These are phyloP conservation scores for Flaveria brownii DNA, from an alignment of 129 eudicot species.

Conservation along the genomic window DNA sequence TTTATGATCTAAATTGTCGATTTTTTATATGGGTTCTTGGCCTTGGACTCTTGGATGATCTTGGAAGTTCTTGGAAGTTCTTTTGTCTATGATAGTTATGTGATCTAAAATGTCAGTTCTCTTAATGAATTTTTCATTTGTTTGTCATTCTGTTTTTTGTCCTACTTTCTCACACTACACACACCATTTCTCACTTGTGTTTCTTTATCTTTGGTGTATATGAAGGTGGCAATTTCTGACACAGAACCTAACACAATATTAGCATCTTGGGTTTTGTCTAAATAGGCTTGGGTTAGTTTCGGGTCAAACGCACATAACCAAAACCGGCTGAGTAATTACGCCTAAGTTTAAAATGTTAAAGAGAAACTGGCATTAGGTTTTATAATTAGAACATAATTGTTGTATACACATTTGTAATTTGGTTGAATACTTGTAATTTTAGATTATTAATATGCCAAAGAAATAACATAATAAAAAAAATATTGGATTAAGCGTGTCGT, in stretches of 20 bases:
- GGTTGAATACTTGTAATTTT: not conserved
- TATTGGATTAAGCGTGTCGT: not conserved
- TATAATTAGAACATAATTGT: not conserved
- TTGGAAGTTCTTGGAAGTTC: not conserved
- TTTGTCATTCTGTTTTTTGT: not conserved
- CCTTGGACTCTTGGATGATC: not conserved
- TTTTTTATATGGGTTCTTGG: constrained; percentile 14
- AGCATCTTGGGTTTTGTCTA: too few species aligned
- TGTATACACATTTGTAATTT: not conserved
- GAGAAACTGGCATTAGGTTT: not conserved
- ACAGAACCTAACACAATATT: not conserved
- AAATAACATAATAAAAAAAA: not conserved
- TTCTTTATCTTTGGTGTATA: constrained; percentile 5
- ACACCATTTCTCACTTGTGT: not conserved
- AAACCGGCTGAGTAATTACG: too few species aligned
- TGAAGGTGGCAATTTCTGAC: not conserved
- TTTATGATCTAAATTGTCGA: constrained; percentile 15
- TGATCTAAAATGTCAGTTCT: constrained; percentile 16
- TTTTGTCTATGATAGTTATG: constrained; percentile 3
- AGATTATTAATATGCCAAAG: not conserved
- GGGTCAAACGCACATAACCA: not conserved
- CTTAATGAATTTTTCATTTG: too few species aligned
- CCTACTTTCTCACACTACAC: not conserved
- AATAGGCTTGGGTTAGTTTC: not conserved
- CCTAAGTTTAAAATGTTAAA: not conserved